Evolutionary conservation across 257 asterid genomes (phyloP).

Genomic region (Solanum infundibuliforme): DNA sequence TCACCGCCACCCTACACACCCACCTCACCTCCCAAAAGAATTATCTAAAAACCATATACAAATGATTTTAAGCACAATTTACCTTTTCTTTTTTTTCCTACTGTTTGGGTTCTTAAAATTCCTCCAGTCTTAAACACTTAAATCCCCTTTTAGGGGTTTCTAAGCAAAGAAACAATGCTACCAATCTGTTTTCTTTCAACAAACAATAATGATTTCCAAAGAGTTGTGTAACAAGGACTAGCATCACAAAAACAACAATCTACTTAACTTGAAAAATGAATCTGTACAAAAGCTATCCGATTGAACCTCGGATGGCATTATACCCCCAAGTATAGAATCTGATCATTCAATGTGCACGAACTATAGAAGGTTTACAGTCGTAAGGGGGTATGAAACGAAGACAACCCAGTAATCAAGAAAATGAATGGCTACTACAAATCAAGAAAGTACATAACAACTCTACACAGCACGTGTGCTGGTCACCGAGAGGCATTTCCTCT

Average conservation of each 20-base stretch:
- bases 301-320: background rate
- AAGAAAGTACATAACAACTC: background rate
- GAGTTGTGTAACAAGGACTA: background rate
- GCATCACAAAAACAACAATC: background rate
- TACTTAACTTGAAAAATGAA: background rate
- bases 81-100: background rate
- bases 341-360: background rate
- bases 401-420: background rate
- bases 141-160: background rate
- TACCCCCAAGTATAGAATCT: background rate
- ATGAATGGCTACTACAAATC: background rate
- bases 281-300: background rate
- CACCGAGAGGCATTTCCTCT: background rate
- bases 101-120: background rate
- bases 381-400: background rate
- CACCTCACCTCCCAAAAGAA: background rate
- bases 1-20: background rate
- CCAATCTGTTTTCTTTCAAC: background rate
- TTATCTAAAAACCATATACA: background rate
- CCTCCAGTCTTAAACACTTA: background rate
- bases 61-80: background rate
- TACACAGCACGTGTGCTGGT: background rate
- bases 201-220: background rate
- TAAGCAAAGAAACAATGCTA: background rate
- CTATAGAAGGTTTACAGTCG: background rate